phyloP scores from a whole-genome alignment of 768 basidiomycete species.

The Clavulina sp. region DNA sequence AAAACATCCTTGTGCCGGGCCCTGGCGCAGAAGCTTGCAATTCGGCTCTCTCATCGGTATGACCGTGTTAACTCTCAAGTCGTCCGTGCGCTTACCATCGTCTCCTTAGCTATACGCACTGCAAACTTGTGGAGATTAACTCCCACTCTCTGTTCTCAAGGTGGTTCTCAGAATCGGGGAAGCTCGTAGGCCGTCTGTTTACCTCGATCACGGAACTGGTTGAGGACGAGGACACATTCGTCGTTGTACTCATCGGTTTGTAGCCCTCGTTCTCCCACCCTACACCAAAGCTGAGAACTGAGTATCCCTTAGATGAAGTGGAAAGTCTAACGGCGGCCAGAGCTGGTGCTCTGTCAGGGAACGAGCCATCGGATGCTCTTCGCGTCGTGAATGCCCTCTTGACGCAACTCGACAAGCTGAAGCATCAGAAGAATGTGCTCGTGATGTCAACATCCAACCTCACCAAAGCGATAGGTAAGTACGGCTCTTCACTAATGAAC shows the following conservation, averaged over 20 bases:
- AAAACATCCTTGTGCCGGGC: conserved; percentile 93
- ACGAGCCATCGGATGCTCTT: conserved; percentile 88
- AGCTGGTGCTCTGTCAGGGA: conserved; percentile 86
- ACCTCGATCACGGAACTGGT: conserved; percentile 75
- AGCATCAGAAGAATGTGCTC: conserved; percentile 81
- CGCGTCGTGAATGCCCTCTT: conserved; percentile 96
- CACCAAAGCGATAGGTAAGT: conserved; percentile 76
- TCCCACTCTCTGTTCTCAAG: conserved; percentile 95
- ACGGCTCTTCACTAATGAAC: background rate
- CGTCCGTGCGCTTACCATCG: background rate
- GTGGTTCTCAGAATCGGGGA: conserved; percentile 99
- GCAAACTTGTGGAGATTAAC: conserved; percentile 89
- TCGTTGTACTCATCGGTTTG: conserved; percentile 83
- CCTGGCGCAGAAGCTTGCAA: conserved; percentile 85
- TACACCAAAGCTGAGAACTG: background rate
- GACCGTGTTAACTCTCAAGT: conserved; percentile 11
- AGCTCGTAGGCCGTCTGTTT: conserved; percentile 89
- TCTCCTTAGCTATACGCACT: conserved; percentile 52
- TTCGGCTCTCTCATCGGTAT: conserved; percentile 71
- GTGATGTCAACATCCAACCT: conserved; percentile 96
- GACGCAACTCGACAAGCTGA: conserved; percentile 91
- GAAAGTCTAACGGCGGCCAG: conserved; percentile 90
- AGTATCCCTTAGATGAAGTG: conserved; percentile 57
- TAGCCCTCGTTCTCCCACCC: background rate
- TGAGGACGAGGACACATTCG: conserved; percentile 80